A percentile compares a stretch with the other conserved stretches of the same genome.
These are phyloP conservation scores for Puya raimondii DNA, from an alignment of 176 grass and related monocot genomes.

Conservation along the genomic window DNA sequence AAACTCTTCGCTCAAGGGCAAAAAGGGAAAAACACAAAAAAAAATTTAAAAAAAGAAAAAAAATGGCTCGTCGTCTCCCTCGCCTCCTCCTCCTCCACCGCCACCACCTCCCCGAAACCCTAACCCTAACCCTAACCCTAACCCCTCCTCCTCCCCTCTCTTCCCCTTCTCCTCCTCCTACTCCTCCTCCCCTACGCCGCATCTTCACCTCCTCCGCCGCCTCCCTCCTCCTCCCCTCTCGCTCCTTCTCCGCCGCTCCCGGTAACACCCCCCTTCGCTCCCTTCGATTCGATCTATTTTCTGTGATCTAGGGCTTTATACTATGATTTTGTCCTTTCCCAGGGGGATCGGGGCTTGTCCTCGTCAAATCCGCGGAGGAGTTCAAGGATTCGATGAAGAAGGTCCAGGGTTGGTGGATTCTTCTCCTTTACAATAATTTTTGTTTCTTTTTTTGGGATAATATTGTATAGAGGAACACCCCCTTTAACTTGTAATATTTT, in stretches of 20 bases:
- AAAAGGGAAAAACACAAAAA: too few relatives aligned
- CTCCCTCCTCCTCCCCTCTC: not conserved
- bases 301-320: not conserved
- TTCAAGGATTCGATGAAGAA: slow-evolving; percentile 25
- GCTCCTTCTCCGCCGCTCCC: slow-evolving; percentile 30
- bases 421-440: too few relatives aligned
- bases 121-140: slow-evolving; percentile 23
- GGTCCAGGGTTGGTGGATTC: slow-evolving; percentile 31
- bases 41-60: not conserved
- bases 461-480: too few relatives aligned
- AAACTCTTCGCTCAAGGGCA: too few relatives aligned
- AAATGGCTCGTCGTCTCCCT: slow-evolving; percentile 46
- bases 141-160: not conserved
- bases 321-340: not conserved
- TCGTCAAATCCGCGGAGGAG: slow-evolving; percentile 23
- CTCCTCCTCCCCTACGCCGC: not conserved
- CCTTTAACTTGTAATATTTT: too few relatives aligned
- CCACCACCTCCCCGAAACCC: slow-evolving; percentile 4
- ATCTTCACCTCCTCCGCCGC: not conserved
- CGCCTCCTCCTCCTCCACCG: slow-evolving; percentile 26
- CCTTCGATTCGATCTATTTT: not conserved
- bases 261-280: not conserved
- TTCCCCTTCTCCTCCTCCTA: not conserved
- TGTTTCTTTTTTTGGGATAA: too few relatives aligned
- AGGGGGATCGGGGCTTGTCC: slow-evolving; percentile 28